Base-by-base conservation (phyloP, 2,329 filamentous ascomycete genomes). In the Cephalotrichum gorgonifer region DNA sequence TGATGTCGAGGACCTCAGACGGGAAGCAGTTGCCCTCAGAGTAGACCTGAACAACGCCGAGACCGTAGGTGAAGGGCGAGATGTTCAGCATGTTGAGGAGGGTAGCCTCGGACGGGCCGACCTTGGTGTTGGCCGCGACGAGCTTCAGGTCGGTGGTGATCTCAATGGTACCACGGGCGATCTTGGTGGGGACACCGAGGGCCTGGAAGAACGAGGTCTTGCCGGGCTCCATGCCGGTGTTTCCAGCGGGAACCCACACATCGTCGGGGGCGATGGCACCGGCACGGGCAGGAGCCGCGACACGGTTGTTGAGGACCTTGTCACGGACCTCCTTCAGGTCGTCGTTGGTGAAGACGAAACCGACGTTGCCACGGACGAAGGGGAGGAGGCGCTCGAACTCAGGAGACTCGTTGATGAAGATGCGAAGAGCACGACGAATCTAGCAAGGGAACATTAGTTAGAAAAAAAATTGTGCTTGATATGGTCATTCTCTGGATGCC, bases 131-230 rank as follows among this genome's bases (percentile, higher is more conserved):
- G 58, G 88, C 81, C 79, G 95, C 89, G 66, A 97, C 86, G 72
- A 98, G 87, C 87, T 96, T 97, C 64, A 98, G 80, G 69, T 98
- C 93, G 64, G 84, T 79, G 57, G 90, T 96, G 69, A 98, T 98
- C 88, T 98, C 93, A 76, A 98, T 98, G 76, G 93, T 98, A 94
- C 93, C 94, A 95, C 93, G 93, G 70, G 93, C 93, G 77, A 98
- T 98, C 89, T 98, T 98, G 83, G 93, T 98, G 69, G 93, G 93
- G 70, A 98, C 89, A 88, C 91, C 91, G 75, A 98, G 93, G 66
- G 93, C 93, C 85, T 98, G 93, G 90, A 98, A 98, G 89, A 98
- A 98, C 70, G 93, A 97, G 67, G 93, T 98, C 87, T 98, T 98
- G 74, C 94, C 94, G 70, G 93, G 94, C 75, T 98, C 93, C 93